phyloP scores from a whole-genome alignment of 805 yeast genomes.

The Yamadazyma laniorum region DNA sequence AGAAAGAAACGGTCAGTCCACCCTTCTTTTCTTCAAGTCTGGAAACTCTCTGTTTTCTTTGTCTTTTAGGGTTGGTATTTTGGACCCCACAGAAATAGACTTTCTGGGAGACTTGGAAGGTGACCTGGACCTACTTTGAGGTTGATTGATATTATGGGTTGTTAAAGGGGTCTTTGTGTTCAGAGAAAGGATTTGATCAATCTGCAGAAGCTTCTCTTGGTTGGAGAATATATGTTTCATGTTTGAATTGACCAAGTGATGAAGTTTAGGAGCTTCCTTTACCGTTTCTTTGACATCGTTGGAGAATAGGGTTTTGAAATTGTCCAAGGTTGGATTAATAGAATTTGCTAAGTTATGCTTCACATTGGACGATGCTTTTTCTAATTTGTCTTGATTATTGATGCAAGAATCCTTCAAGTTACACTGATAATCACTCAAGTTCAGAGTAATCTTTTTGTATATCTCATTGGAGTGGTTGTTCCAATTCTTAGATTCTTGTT shows the following conservation, averaged over 20 bases:
- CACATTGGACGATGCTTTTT: constrained; percentile 5
- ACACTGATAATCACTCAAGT: constrained; percentile 7
- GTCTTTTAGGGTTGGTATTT: constrained; percentile 10
- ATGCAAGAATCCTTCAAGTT: constrained; percentile 8
- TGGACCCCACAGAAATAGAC: constrained; percentile 1
- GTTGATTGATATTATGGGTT: constrained; percentile 4
- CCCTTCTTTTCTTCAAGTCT: constrained; percentile 15
- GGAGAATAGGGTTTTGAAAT: constrained; percentile 4
- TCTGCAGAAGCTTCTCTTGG: neutral
- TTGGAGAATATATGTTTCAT: neutral
- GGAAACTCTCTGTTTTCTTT: constrained; percentile 8
- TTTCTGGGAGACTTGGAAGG: constrained; percentile 8
- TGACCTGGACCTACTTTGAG: constrained; percentile 3
- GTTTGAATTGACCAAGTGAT: constrained; percentile 1
- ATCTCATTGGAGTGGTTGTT: constrained; percentile 12
- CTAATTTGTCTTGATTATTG: constrained; percentile 10
- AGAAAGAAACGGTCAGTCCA: too few species aligned
- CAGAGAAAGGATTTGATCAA: neutral
- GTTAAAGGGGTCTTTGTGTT: constrained; percentile 6
- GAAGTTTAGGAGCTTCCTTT: constrained; percentile 3
- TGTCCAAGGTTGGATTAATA: constrained; percentile 9
- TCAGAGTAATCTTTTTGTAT: constrained; percentile 8
- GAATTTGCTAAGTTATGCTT: constrained; percentile 5
- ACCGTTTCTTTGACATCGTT: neutral
- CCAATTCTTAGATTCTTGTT: constrained; percentile 14